A percentile compares a stretch with the other conserved stretches of the same genome.
Evolutionary conservation across 176 grass and related monocot species (phyloP).

Genomic region (Triticum dicoccoides): DNA sequence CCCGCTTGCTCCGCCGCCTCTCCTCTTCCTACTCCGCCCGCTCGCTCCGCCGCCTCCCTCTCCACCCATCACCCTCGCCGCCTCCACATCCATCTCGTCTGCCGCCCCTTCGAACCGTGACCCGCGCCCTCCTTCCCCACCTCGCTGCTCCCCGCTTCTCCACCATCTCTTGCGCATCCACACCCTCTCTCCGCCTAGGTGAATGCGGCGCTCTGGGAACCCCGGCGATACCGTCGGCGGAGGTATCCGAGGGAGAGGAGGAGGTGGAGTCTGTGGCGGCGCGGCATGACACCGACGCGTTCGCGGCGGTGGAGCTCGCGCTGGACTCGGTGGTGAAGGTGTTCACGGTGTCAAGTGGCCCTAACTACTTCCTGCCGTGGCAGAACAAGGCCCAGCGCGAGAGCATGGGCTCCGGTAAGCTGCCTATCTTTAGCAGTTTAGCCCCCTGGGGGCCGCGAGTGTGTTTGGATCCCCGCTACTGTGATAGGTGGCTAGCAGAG

Average conservation of each 20-base stretch:
- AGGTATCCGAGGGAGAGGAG: constrained; percentile 3
- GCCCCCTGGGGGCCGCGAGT: not conserved
- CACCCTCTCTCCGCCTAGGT: not conserved
- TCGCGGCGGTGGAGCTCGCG: constrained; percentile 79
- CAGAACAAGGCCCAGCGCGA: constrained; percentile 98
- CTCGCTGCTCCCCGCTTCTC: constrained; percentile 27
- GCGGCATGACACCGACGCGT: constrained; percentile 74
- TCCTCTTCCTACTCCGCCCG: constrained; percentile 5
- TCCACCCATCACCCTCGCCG: not conserved
- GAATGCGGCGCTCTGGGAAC: constrained; percentile 22
- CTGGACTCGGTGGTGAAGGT: constrained; percentile 97
- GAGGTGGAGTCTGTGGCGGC: constrained; percentile 20
- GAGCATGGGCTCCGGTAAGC: constrained; percentile 90
- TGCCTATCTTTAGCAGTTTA: not conserved
- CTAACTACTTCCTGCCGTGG: constrained; percentile 96
- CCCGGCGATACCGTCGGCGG: constrained; percentile 21
- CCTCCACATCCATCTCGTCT: constrained; percentile 19
- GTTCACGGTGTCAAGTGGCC: constrained; percentile 95
- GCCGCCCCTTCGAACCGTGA: constrained; percentile 17
- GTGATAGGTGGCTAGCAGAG: not conserved
- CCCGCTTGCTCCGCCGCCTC: constrained; percentile 44
- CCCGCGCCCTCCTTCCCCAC: constrained; percentile 28
- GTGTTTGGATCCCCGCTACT: constrained; percentile 23
- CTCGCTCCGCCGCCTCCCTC: constrained; percentile 5
- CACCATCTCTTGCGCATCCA: not conserved